Evolutionary conservation across 768 basidiomycete genomes (phyloP), one percentile per base, ranked within the genome.

Genomic region (Aureoboletus auriporus): DNA sequence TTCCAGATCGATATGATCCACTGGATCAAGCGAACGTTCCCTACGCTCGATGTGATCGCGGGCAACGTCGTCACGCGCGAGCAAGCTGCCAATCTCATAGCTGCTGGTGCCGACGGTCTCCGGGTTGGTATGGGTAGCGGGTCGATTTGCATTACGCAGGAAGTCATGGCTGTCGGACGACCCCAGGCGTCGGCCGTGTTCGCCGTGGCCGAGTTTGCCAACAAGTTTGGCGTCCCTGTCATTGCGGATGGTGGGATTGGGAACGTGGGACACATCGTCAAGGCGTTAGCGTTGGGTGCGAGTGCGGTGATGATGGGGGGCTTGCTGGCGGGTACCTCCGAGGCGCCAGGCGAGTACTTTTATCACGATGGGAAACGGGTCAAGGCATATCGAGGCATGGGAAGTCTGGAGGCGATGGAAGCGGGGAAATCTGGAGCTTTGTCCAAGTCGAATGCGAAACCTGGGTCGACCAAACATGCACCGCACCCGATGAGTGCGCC

Each of bases 221-320:
- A 65, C 70, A 83, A 86, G 62, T 98, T 99, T 66, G 96, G 95
- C 27, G 85, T 99, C 0, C 96, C 96, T 2, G 91, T 96, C 58
- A 86, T 96, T 50, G 95, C 96, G 5, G 96, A 99, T 64, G 96
- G 96, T 45, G 96, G 96, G 29, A 83, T 99, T 56, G 71, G 84
- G 34, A 99, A 98, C 67, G 89, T 98, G 30, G 96, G 95, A 0
- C 96, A 99, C 67, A 88, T 98, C 58, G 93, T 97, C 64, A 99
- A 99, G 73, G 96, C 96, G 4, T 74, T 98, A 40, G 75, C 93
- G 1, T 80, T 98, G 12, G 96, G 96, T 44, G 96, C 95, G 4
- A 84, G 86, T 20, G 94, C 93, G 4, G 93, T 98, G 45, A 98
- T 98, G 96, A 97, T 99, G 96, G 96, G 96, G 39, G 86, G 92